Evolutionary conservation across 306 rosid species (phyloP).

Genomic region (Gastrolobium bilobum): DNA sequence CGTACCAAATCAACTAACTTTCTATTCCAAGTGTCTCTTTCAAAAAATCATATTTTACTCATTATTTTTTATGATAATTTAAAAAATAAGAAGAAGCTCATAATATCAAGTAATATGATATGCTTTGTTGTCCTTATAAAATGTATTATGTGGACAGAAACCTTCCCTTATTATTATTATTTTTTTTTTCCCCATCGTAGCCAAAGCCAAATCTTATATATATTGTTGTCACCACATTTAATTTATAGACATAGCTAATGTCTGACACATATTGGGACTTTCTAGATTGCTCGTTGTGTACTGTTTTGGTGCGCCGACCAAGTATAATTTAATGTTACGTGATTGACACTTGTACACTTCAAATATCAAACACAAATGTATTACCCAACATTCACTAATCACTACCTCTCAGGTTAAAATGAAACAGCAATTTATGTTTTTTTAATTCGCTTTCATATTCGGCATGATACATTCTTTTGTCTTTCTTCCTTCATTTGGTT

Average conservation of each 20-base stretch:
- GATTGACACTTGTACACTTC: constrained; percentile 9
- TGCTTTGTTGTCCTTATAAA: neutral
- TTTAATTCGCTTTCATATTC: neutral
- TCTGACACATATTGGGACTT: constrained; percentile 26
- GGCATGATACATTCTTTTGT: neutral
- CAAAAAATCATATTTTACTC: constrained; percentile 18
- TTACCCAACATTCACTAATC: neutral
- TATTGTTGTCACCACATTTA: neutral
- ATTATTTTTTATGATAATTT: constrained; percentile 1
- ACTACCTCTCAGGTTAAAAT: neutral
- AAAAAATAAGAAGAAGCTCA: neutral
- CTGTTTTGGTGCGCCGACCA: constrained; percentile 17
- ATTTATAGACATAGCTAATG: constrained; percentile 9
- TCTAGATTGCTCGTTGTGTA: constrained; percentile 15
- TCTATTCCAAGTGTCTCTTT: constrained; percentile 25
- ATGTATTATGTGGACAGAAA: neutral
- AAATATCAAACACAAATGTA: neutral
- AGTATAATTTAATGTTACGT: neutral
- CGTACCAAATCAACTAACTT: constrained; percentile 41
- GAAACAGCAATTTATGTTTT: too few species aligned
- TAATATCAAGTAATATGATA: neutral
- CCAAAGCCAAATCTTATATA: neutral
- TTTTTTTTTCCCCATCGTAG: neutral
- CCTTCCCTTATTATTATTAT: neutral
- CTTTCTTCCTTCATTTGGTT: neutral